These are phyloP conservation scores for Phytophthora citrophthora DNA, from an alignment of 352 stramenopile genomes.

Conservation along the genomic window DNA sequence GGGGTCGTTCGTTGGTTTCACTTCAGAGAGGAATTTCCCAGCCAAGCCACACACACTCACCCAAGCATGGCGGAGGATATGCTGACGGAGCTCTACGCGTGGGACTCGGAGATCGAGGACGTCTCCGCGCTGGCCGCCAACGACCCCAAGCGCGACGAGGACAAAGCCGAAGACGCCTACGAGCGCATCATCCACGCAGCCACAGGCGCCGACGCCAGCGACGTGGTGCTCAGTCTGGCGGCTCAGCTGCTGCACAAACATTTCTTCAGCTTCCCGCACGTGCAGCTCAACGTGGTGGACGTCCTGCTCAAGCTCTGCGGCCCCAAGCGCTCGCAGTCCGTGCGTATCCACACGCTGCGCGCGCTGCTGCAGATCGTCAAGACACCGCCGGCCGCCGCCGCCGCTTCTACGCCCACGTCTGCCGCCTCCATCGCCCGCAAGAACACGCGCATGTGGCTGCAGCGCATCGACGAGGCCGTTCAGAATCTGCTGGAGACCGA, in stretches of 20 bases:
- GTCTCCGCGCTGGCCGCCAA: constrained; percentile 46
- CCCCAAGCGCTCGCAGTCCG: constrained; percentile 48
- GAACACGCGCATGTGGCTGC: constrained; percentile 44
- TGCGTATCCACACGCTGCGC: constrained; percentile 80
- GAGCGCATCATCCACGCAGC: constrained; percentile 74
- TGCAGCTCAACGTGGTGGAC: constrained; percentile 77
- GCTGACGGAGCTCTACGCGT: constrained; percentile 70
- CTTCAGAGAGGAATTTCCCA: constrained; percentile 30
- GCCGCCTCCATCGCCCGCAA: constrained; percentile 35
- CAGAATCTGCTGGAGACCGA: constrained; percentile 49
- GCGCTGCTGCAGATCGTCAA: constrained; percentile 78
- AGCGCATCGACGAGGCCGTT: constrained; percentile 50
- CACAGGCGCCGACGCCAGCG: constrained; percentile 32
- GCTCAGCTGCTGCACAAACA: constrained; percentile 80
- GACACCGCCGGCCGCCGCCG: constrained; percentile 27
- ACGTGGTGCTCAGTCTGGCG: constrained; percentile 69
- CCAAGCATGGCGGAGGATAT: constrained; percentile 37
- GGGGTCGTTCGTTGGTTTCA: background rate
- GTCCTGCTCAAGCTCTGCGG: constrained; percentile 60
- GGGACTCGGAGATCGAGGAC: constrained; percentile 73
- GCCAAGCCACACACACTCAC: background rate
- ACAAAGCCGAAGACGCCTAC: constrained; percentile 75
- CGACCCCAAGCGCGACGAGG: constrained; percentile 71
- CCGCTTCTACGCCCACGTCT: constrained; percentile 31
- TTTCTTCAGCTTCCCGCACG: constrained; percentile 80